Conservation (phyloP, 495 filamentous ascomycete species). For the Hapsidospora chrysogenum region DNA sequence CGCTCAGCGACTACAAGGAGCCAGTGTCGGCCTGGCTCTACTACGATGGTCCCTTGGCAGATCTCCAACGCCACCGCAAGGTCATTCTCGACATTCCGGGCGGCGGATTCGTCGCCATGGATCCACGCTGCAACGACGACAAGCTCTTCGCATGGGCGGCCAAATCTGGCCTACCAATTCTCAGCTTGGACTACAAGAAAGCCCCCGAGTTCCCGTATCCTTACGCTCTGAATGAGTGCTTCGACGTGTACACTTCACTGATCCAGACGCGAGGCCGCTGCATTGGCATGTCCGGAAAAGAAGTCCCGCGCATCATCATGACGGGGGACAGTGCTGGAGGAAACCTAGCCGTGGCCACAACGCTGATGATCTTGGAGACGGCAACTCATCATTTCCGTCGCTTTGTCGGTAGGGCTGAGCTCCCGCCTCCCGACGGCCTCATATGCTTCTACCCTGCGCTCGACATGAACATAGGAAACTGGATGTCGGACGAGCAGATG, state of each 20-base stretch:
- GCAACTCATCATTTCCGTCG: slow-evolving; percentile 35
- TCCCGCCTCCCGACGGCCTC: slow-evolving; percentile 68
- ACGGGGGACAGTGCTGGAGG: slow-evolving; percentile 89
- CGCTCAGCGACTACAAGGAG: slow-evolving; percentile 60
- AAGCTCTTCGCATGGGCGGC: slow-evolving; percentile 82
- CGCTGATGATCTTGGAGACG: slow-evolving; percentile 76
- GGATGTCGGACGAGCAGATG: slow-evolving; percentile 99
- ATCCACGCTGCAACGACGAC: slow-evolving; percentile 78
- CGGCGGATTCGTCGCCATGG: slow-evolving; percentile 92
- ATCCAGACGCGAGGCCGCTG: slow-evolving; percentile 62
- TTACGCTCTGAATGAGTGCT: slow-evolving; percentile 90
- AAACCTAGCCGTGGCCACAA: slow-evolving; percentile 68
- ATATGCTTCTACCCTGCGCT: slow-evolving; percentile 78
- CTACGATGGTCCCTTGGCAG: slow-evolving; percentile 72
- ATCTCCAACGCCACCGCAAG: slow-evolving; percentile 57
- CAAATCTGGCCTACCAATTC: slow-evolving; percentile 62
- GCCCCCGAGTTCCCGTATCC: slow-evolving; percentile 93
- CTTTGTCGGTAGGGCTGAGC: slow-evolving; percentile 37
- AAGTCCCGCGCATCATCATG: slow-evolving; percentile 56
- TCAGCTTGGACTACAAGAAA: slow-evolving; percentile 88
- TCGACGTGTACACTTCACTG: slow-evolving; percentile 78
- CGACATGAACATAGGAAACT: slow-evolving; percentile 95
- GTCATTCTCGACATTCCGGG: slow-evolving; percentile 87
- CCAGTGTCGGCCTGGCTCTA: slow-evolving; percentile 83
- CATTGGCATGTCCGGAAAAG: slow-evolving; percentile 61